Evolutionary conservation across 1,284 basidiomycete species (phyloP), one percentile per base, ranked within the genome.

Genomic region (Blastosporella zonata): DNA sequence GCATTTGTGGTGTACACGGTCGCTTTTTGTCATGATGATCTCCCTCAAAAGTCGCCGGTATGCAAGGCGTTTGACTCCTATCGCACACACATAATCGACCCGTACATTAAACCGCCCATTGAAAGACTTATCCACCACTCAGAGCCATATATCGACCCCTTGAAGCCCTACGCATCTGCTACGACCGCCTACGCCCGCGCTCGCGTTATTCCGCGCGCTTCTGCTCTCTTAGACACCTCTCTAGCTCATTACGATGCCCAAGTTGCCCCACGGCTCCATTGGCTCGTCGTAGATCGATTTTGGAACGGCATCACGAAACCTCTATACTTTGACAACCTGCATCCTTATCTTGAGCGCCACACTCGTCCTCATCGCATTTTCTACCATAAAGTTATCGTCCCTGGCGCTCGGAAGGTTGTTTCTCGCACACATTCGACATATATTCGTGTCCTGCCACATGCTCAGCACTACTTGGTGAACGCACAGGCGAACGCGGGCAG

Each of bases 241-340:
- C 43, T 53, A 15, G 38, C 43, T 2, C 49, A 59, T n/a, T 67
- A 63, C 49, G 38, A 71, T 43, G 60, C 63, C 25, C 67, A 67
- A 44, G 55, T 78, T 50, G 60, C 73, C 1, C 74, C 75, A 29
- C 48, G 55, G 50, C 67, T 63, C 54, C 59, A 60, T 29, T 56
- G 59, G 35, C 70, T 68, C 35, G 64, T 79, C 44, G 62, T 73
- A n/a, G 64, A 52, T 61, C 64, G 49, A 58, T 65, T 46, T 4
- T 59, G 55, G 52, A 42, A 49, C 9, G 41, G 46, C 9, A 28
- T 49, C 42, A 35, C 61, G 31, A 48, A 56, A 20, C 56, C 61
- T 3, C 48, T 49, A 38, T 61, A 59, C 44, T 56, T 49, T 20
- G 52, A 52, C n/a, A 38, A 41, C 44, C 29, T 60, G 2, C 55